Conservation (phyloP, 73 alveolate genomes). For the Urostyla sp. region DNA sequence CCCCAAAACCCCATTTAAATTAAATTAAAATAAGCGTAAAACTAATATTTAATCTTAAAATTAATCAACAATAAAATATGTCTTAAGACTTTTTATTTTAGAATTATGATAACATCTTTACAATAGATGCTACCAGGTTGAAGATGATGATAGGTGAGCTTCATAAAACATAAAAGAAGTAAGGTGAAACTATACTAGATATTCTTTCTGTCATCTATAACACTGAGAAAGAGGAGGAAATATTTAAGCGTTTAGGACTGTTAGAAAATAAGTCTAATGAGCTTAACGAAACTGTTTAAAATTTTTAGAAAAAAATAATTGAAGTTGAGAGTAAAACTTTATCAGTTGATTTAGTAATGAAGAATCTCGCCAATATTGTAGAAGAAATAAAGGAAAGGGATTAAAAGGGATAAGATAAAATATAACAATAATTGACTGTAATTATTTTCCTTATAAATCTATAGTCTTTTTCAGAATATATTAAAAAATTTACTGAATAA, state of each 20-base stretch:
- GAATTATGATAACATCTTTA: background rate
- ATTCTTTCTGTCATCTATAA: constrained; percentile 17
- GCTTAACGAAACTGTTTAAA: background rate
- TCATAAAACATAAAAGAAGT: background rate
- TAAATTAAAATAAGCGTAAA: too few relatives aligned
- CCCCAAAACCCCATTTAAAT: too few relatives aligned
- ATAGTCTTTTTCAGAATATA: background rate
- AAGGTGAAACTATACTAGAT: constrained; percentile 6
- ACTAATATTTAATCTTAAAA: too few relatives aligned
- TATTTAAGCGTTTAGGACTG: constrained; percentile 9
- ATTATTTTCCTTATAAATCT: too few relatives aligned
- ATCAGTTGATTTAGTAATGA: background rate
- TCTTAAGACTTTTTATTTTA: constrained; percentile 13
- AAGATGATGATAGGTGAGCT: constrained; percentile 22
- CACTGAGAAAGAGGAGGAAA: constrained; percentile 24
- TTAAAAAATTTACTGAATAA: background rate
- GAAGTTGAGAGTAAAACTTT: constrained; percentile 11
- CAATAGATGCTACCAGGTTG: background rate
- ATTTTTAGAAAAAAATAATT: background rate
- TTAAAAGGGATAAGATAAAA: too few relatives aligned
- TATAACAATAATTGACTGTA: too few relatives aligned
- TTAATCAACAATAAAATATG: too few relatives aligned
- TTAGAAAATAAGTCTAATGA: background rate
- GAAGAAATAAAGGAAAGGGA: background rate
- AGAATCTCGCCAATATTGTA: background rate